Evolutionary conservation across 2,329 filamentous ascomycete genomes (phyloP), one percentile per base, ranked within the genome.

Genomic region (Talaromyces funiculosus): DNA sequence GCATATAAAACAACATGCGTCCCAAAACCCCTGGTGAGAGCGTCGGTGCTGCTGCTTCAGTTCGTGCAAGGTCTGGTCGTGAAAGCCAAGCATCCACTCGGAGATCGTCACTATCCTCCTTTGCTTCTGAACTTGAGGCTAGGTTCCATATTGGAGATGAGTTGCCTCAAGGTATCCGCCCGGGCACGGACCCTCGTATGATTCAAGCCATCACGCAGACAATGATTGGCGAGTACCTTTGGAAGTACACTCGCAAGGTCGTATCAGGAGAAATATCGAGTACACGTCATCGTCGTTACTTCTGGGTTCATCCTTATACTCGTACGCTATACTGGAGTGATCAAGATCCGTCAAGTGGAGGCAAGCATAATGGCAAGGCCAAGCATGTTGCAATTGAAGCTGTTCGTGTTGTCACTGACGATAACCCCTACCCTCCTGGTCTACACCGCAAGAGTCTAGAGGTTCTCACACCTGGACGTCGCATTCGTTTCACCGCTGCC

Each of bases 241-340:
- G 94, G 94, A 99, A 99, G 75, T 99, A 99, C 76, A 99, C 94
- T 0, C 89, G 94, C 69, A 96, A 94, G 78, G 83, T 92, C 62
- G 92, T 92, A n/a, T 88, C 93, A 24, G 89, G 87, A 59, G 90
- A 92, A 64, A 86, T 96, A 76, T 97, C 92, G 16, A 89, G 87
- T 67, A 96, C 92, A 60, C 86, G 94, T 57, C 94, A 99, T 75
- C 86, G 90, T 63, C 87, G 94, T 33, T 99, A 97, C 81, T 99
- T 99, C 82, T 99, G 94, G 94, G 90, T 99, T 22, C 94, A 99
- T 72, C 94, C 94, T 0, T 99, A 97, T 76, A 99, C 93, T 3
- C 86, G 92, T 54, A 97, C 93, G 4, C 76, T 99, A 67, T 97
- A 97, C 81, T 99, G 94, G 94, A 96, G 92, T 72, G 90, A 96